These are phyloP conservation scores for Rhodosporidiobolus sp. DNA, from an alignment of 768 basidiomycete genomes.

Conservation along the genomic window DNA sequence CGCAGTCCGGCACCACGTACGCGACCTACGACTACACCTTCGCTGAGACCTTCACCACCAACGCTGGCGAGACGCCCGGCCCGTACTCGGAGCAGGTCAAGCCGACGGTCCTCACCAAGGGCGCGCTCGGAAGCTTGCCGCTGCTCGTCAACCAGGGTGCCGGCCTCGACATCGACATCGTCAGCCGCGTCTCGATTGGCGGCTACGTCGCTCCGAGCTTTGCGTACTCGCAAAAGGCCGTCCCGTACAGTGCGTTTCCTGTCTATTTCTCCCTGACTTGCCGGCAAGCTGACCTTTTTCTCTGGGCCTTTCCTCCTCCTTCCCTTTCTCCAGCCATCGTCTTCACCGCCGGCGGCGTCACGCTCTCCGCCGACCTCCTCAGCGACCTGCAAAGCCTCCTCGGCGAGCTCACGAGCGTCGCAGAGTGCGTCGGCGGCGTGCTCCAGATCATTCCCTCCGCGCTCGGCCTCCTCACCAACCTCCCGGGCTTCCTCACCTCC, in stretches of 20 bases:
- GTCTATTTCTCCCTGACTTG: no score
- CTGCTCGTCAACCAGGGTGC: conserved; percentile 7
- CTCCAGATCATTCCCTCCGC: conserved; percentile 3
- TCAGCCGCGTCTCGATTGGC: conserved; percentile 12
- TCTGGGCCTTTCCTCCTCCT: no score
- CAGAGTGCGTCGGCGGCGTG: conserved; percentile 10
- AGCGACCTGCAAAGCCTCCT: conserved; percentile 11
- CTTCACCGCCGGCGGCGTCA: conserved; percentile 1
- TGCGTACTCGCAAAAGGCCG: conserved; percentile 18
- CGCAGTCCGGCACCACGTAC: conserved; percentile 58
- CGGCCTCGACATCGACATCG: conserved; percentile 33
- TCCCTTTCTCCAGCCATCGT: background rate
- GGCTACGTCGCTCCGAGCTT: conserved; percentile 23
- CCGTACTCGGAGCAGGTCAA: conserved; percentile 54
- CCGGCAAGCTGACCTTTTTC: no score
- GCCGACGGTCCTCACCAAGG: conserved; percentile 18
- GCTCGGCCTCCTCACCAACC: conserved; percentile 1
- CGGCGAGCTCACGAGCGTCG: background rate
- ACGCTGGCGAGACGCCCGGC: conserved; percentile 53
- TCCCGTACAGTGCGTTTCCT: conserved; percentile 27
- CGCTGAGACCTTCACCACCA: conserved; percentile 54
- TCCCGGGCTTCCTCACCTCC: conserved; percentile 21
- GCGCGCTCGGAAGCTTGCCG: conserved; percentile 10
- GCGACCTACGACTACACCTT: conserved; percentile 61
- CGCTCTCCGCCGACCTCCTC: conserved; percentile 3